Evolutionary conservation across 352 stramenopile species (phyloP), one percentile per base, ranked within the genome.

Genomic region (Phytophthora pini): DNA sequence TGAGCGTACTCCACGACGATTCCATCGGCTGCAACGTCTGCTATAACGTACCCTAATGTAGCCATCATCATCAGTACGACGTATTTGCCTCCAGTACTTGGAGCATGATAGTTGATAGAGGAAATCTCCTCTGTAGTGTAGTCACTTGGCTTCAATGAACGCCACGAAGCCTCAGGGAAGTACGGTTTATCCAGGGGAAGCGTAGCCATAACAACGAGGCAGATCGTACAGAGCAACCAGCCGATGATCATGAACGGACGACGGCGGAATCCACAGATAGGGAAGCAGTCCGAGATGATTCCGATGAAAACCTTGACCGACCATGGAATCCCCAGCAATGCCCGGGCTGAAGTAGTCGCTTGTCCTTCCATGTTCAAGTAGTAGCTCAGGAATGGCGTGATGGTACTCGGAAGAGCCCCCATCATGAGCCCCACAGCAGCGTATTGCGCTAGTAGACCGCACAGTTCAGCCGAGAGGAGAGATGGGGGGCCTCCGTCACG

Each of bases 301-400:
- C 82, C 84, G 34, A 82, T 82, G 49, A 92, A 82, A 43, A 89
- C 75, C 40, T 90, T 89, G 58, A 84, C 52, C 0, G 78, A 88
- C 84, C 84, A 92, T 12, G 81, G 78, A 7, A 90, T 68, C 5
- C 61, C 61, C 5, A 92, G 62, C 17, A 92, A 61, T 10, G 78
- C 75, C 4, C 79, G 70, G 9, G 82, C 82, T 20, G 83, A 89
- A 11, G 82, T 65, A 7, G 77, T 87, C 24, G 75, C 65, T 69
- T 84, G 80, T 3, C 83, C 83, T 65, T 90, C 79, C 71, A 90
- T 82, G 53, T 87, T 79, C 8, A 92, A 49, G 43, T 92, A 93
- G 66, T 89, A 87, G 24, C 86, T 73, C 12, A 93, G 60, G 32
- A 76, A 73, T 22, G 68, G 56, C 73, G 77, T 59, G 72, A 89